phyloP scores from a whole-genome alignment of 2,329 filamentous ascomycete species.

The Hypomyces rosellus region DNA sequence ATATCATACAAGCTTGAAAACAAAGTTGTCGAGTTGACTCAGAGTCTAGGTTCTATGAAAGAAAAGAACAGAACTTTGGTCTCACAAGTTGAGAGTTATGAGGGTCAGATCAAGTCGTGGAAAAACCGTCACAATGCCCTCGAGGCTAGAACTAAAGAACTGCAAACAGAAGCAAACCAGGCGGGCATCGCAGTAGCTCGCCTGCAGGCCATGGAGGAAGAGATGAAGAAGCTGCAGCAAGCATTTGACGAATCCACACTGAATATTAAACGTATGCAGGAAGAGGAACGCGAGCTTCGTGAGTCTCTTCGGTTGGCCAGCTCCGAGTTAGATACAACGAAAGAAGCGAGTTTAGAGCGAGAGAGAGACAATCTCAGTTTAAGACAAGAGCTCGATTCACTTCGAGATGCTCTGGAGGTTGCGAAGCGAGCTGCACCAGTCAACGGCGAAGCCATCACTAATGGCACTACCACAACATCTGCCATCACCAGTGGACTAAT shows the following conservation, averaged over 20 bases:
- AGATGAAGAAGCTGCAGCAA: constrained; percentile 85
- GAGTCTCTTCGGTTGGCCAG: constrained; percentile 76
- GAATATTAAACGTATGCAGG: constrained; percentile 90
- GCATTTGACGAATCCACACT: constrained; percentile 85
- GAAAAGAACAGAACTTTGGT: constrained; percentile 86
- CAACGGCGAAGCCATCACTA: constrained; percentile 51
- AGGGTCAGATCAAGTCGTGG: constrained; percentile 93
- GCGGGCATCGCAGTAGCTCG: constrained; percentile 91
- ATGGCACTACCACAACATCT: constrained; percentile 36
- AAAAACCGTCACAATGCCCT: constrained; percentile 85
- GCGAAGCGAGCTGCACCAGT: constrained; percentile 72
- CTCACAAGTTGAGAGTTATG: constrained; percentile 89
- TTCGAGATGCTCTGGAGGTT: constrained; percentile 87
- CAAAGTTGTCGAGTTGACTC: constrained; percentile 97
- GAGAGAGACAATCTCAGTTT: constrained; percentile 83
- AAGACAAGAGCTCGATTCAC: constrained; percentile 78
- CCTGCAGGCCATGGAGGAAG: constrained; percentile 84
- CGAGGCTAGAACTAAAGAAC: constrained; percentile 83
- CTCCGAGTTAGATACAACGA: constrained; percentile 73
- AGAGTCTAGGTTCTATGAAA: constrained; percentile 87
- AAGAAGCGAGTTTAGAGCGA: constrained; percentile 65
- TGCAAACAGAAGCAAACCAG: constrained; percentile 95
- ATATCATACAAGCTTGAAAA: constrained; percentile 99
- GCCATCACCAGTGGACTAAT: constrained; percentile 71
- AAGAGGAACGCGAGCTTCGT: constrained; percentile 81